A percentile compares a stretch with the other conserved stretches of the same genome.
These are phyloP conservation scores for Stellera chamaejasme DNA, from an alignment of 345 rosid species.

Conservation along the genomic window DNA sequence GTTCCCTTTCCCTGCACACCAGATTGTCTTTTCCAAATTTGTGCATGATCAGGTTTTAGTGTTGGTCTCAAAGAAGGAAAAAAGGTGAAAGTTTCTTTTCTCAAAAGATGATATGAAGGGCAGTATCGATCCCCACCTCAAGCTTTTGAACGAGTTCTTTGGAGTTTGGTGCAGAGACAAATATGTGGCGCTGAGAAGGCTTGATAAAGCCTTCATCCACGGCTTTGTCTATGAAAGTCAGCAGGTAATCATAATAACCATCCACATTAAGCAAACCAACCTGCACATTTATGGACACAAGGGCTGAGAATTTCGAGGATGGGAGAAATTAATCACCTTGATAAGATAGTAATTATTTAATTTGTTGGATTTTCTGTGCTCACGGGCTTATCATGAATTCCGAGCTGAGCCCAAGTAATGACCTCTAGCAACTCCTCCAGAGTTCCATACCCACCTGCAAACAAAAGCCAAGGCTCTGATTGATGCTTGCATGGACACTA, in stretches of 20 bases:
- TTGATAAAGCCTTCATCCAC: conserved; percentile 51
- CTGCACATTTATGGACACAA: conserved; percentile 11
- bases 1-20: neutral
- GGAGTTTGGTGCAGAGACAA: conserved; percentile 54
- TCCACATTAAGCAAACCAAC: conserved; percentile 52
- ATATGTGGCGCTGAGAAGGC: conserved; percentile 48
- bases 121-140: conserved; percentile 28
- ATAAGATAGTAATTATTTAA: neutral
- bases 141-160: conserved; percentile 47
- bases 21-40: too few relatives aligned
- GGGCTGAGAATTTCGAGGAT: too few relatives aligned
- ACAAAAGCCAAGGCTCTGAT: neutral
- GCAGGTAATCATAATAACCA: conserved; percentile 36
- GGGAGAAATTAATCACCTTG: too few relatives aligned
- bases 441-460: conserved; percentile 51
- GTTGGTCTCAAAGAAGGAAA: neutral
- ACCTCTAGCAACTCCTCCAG: conserved; percentile 49
- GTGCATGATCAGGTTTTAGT: too few relatives aligned
- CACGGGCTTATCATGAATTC: conserved; percentile 54
- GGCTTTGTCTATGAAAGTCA: conserved; percentile 45
- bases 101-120: neutral
- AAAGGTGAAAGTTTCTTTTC: neutral
- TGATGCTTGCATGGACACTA: too few relatives aligned
- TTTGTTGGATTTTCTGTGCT: conserved; percentile 3
- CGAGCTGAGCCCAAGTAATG: conserved; percentile 48